Percentiles rank a stretch among this genome's conserved stretches.
Conservation (phyloP, 2,329 filamentous ascomycete genomes). For the Emergomyces pasteurianus region DNA sequence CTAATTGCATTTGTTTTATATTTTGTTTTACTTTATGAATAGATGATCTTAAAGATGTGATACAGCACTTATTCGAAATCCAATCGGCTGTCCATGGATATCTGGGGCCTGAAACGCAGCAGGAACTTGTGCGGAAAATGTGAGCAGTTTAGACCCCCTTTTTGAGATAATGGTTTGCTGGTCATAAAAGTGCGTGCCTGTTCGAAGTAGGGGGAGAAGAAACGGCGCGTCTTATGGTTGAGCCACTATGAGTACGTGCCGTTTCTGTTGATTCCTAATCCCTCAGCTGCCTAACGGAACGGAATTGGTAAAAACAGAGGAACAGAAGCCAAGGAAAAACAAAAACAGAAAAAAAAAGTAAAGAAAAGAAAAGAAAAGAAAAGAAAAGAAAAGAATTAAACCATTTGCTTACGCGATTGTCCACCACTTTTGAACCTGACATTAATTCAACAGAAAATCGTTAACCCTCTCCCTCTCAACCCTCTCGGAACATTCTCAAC, state of each 20-base stretch:
- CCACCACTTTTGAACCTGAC: neutral
- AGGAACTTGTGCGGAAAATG: conserved; percentile 48
- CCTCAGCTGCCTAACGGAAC: neutral
- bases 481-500: conserved; percentile 34
- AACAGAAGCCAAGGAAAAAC: neutral
- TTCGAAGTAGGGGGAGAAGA: too few relatives aligned
- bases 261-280: neutral
- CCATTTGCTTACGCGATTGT: neutral
- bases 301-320: neutral
- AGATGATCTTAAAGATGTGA: conserved; percentile 48
- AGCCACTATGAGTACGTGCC: neutral
- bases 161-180: neutral
- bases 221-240: neutral
- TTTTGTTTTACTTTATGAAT: neutral
- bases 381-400: too few relatives aligned
- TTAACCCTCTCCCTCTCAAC: conserved; percentile 43
- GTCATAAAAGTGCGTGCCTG: neutral
- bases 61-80: conserved; percentile 51
- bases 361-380: too few relatives aligned
- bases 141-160: conserved; percentile 17
- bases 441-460: conserved; percentile 9
- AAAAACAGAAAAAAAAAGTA: neutral
- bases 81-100: conserved; percentile 49
- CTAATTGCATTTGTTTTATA: conserved; percentile 7
- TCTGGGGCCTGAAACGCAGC: conserved; percentile 44